Percentiles rank a stretch among this genome's conserved stretches.
Evolutionary conservation across 164 flowering plant species (phyloP).

Genomic region (Saururus chinensis): DNA sequence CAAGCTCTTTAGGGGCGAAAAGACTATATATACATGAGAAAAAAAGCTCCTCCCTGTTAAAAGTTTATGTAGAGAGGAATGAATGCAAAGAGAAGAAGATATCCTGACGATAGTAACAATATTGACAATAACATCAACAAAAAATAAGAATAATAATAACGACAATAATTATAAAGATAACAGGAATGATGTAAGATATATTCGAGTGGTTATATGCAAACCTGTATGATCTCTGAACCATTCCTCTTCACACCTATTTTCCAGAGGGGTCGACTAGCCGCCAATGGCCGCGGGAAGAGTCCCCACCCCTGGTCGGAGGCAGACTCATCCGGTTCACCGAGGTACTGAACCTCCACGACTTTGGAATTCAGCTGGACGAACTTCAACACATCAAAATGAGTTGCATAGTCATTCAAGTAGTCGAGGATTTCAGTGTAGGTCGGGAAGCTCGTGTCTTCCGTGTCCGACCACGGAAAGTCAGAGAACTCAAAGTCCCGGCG

Average conservation of each 20-base stretch:
- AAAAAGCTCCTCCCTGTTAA: too few species aligned
- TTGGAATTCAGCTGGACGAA: slow-evolving; percentile 54
- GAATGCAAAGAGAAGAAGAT: neutral
- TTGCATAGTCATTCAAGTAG: slow-evolving; percentile 66
- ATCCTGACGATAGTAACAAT: neutral
- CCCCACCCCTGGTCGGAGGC: slow-evolving; percentile 10
- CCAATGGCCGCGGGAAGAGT: slow-evolving; percentile 25
- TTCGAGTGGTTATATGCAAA: neutral
- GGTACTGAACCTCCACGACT: slow-evolving; percentile 64
- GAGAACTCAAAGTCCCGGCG: slow-evolving; percentile 84
- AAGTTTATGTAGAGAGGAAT: too few species aligned
- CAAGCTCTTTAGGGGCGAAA: too few species aligned
- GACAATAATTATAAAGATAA: neutral
- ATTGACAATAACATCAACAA: neutral
- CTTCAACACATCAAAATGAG: slow-evolving; percentile 54
- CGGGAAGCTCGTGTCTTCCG: slow-evolving; percentile 58
- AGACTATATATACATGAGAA: too few species aligned
- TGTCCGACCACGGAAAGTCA: slow-evolving; percentile 79
- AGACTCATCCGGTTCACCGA: slow-evolving; percentile 21
- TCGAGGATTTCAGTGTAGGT: slow-evolving; percentile 56
- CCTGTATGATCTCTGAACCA: slow-evolving; percentile 50
- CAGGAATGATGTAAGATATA: neutral
- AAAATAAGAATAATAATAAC: neutral
- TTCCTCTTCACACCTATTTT: slow-evolving; percentile 57
- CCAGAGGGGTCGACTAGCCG: slow-evolving; percentile 61